Base-by-base conservation (phyloP, 2,329 filamentous ascomycete genomes). In the Diaporthe australafricana region DNA sequence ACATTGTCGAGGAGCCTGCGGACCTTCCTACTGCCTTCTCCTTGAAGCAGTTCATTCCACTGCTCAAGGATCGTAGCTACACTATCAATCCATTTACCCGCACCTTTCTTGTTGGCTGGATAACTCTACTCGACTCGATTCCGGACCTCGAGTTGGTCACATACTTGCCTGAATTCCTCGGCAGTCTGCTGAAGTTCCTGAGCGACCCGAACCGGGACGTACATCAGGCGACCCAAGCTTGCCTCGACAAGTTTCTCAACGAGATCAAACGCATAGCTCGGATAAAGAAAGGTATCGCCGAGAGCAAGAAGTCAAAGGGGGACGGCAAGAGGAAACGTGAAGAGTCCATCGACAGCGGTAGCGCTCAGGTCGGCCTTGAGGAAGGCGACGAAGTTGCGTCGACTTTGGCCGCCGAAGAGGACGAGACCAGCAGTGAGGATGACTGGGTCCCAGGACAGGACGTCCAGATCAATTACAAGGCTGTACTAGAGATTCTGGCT, bases 371-470 rank as follows among this genome's bases (percentile, higher is more conserved):
- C 7, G 88, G 87, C 20, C 84, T 86, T 14, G 91, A 92, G 53
- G 87, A 91, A 72, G 89, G 87, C 5, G 88, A 89, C 38, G 88
- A 91, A 73, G 83, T 91, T 32, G 88, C 85, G 60, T 90, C 89
- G 3, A 87, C 88, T 2, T 85, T 84, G 38, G 85, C 86, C n/a
- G 86, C 86, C 53, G 89, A 90, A 6, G 88, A 89, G 1, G 88
- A 87, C 42, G 88, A 88, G 38, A 83, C 87, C 20, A 91, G 90
- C 73, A 91, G 89, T 55, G 95, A 98, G 77, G 95, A 95, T 73
- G 96, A 98, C 79, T 99, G 96, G 95, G 92, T 98, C 56, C 97
- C 97, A 0, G 96, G 97, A 1, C 96, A 99, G 82, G 96, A 99
- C 81, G 95, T 98, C 9, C 93, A 97, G 72, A 94, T 99, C 74